These are phyloP conservation scores for Sporisorium graminicola DNA, from an alignment of 1,284 basidiomycete species.

Conservation along the genomic window DNA sequence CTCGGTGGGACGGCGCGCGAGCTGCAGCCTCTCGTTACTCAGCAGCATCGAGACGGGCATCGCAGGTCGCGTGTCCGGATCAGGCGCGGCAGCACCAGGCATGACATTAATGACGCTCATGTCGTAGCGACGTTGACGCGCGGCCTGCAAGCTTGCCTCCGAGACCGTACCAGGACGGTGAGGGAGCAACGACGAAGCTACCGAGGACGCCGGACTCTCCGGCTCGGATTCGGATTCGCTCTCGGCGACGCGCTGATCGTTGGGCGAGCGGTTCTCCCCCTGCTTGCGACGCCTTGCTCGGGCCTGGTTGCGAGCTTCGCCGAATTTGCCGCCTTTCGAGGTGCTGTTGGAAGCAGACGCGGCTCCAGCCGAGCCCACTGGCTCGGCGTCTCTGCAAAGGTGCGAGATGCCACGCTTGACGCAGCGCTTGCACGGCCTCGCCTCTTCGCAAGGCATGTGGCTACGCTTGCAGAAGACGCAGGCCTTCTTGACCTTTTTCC, in stretches of 20 bases:
- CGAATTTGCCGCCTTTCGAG: constrained; percentile 15
- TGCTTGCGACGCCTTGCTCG: constrained; percentile 17
- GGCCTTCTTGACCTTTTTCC: constrained; percentile 56
- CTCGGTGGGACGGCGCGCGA: constrained; percentile 12
- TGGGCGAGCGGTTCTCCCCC: background rate
- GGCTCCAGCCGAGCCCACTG: constrained; percentile 16
- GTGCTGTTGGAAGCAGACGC: constrained; percentile 1
- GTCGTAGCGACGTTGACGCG: constrained; percentile 1
- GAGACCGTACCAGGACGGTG: constrained; percentile 8
- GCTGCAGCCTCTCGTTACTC: constrained; percentile 12
- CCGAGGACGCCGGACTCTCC: constrained; percentile 27
- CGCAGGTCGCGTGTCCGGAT: constrained; percentile 33
- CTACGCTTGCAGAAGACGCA: constrained; percentile 56
- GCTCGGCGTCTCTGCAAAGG: constrained; percentile 50
- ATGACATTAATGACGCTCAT: constrained; percentile 30
- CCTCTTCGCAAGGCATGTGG: constrained; percentile 53
- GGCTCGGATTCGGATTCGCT: constrained; percentile 29
- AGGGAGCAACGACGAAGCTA: constrained; percentile 19
- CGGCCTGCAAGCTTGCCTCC: background rate
- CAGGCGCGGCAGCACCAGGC: constrained; percentile 27
- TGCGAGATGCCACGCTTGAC: constrained; percentile 53
- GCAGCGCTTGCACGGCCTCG: constrained; percentile 41
- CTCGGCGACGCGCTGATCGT: constrained; percentile 3
- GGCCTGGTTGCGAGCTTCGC: constrained; percentile 17
- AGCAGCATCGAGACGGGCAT: constrained; percentile 45